Evolutionary conservation across 1,284 basidiomycete genomes (phyloP).

Genomic region (Mycena citricolor): DNA sequence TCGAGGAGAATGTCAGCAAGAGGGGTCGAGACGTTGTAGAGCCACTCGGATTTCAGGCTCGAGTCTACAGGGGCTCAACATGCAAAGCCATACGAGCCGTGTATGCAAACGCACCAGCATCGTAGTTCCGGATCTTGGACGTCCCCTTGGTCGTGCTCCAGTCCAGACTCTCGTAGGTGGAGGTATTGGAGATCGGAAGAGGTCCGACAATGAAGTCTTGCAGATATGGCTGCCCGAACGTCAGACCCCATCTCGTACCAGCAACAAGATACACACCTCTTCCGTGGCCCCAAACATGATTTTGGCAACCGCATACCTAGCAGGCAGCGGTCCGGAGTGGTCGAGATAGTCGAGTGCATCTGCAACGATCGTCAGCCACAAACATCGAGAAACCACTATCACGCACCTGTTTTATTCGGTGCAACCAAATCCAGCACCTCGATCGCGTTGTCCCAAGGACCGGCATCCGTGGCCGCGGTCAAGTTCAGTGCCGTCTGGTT

Average conservation of each 20-base stretch:
- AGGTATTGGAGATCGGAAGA: constrained; percentile 21
- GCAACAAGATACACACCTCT: too few species aligned
- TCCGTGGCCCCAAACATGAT: constrained; percentile 24
- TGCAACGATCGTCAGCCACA: neutral
- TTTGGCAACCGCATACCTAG: constrained; percentile 21
- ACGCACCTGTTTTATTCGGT: constrained; percentile 25
- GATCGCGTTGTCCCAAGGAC: constrained; percentile 25
- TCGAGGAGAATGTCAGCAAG: too few species aligned
- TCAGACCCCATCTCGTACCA: too few species aligned
- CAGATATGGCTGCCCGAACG: constrained; percentile 24
- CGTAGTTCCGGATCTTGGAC: constrained; percentile 23
- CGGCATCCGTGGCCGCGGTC: constrained; percentile 22
- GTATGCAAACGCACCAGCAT: constrained; percentile 18
- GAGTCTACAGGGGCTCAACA: too few species aligned
- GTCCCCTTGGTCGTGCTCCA: constrained; percentile 25
- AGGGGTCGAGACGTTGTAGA: too few species aligned
- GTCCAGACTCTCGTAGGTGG: constrained; percentile 21
- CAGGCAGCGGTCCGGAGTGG: constrained; percentile 10
- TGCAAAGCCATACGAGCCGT: too few species aligned
- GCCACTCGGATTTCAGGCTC: too few species aligned
- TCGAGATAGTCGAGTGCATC: constrained; percentile 23
- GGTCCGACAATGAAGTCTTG: constrained; percentile 26
- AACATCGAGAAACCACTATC: neutral
- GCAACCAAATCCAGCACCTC: constrained; percentile 23
- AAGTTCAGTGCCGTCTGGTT: constrained; percentile 23